Evolutionary conservation across 2,329 filamentous ascomycete species (phyloP).

Genomic region (Phaeosphaeriaceae sp.): DNA sequence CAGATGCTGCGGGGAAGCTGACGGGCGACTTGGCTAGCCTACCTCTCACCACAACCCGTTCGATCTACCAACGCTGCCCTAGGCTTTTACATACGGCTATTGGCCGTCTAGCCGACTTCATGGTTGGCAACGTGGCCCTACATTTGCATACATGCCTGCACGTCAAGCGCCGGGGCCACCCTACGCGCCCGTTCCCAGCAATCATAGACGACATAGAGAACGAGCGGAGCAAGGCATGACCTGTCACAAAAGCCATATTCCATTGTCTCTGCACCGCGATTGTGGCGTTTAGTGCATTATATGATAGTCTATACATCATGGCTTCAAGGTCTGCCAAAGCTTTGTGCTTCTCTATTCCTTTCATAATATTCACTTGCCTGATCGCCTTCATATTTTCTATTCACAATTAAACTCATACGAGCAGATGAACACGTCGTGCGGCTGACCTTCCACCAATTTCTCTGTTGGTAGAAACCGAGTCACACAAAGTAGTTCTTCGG

Average conservation of each 20-base stretch:
- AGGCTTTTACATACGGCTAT: constrained; percentile 1
- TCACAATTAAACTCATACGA: constrained; percentile 1
- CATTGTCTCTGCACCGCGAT: constrained; percentile 1
- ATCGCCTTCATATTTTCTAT: background rate
- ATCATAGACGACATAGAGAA: constrained; percentile 1
- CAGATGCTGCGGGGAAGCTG: constrained; percentile 21
- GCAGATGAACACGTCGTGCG: background rate
- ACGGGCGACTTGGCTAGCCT: constrained; percentile 12
- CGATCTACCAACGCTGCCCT: constrained; percentile 8
- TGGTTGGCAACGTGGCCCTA: constrained; percentile 1
- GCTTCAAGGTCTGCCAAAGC: constrained; percentile 5
- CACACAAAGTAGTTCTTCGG: constrained; percentile 5
- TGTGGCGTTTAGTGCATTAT: constrained; percentile 2
- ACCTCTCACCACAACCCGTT: background rate
- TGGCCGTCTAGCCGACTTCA: constrained; percentile 9
- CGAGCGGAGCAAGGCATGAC: constrained; percentile 5
- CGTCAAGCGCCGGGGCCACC: constrained; percentile 5
- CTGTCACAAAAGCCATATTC: constrained; percentile 3
- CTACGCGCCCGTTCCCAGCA: constrained; percentile 1
- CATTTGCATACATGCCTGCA: constrained; percentile 6
- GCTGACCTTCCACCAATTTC: constrained; percentile 1
- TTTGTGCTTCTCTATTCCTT: background rate
- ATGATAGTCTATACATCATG: constrained; percentile 1
- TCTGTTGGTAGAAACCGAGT: constrained; percentile 2
- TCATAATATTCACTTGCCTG: background rate